Evolutionary conservation across 78 protist species (phyloP).

Genomic region (Dictyostelium brefeldianum): DNA sequence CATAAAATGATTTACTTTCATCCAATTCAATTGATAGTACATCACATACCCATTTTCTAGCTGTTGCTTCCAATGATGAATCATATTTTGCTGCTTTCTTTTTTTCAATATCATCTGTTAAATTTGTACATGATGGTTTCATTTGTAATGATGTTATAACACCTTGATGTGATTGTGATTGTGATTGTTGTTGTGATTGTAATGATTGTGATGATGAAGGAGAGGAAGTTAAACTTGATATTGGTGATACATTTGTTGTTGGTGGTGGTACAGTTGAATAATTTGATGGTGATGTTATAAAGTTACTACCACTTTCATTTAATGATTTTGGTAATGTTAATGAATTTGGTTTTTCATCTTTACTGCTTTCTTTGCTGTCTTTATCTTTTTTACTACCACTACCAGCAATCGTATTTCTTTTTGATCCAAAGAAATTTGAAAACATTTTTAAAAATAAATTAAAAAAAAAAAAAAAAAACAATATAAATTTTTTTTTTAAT

Average conservation of each 20-base stretch:
- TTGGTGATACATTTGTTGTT: background rate
- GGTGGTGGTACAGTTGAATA: background rate
- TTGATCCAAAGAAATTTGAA: constrained; percentile 45
- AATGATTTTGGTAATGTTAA: constrained; percentile 11
- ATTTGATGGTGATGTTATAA: background rate
- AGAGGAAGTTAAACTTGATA: background rate
- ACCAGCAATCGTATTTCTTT: constrained; percentile 34
- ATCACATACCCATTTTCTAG: constrained; percentile 47
- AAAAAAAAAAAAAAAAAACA: no score
- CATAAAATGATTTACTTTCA: background rate
- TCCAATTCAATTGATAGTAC: constrained; percentile 32
- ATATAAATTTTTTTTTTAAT: background rate
- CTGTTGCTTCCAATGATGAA: constrained; percentile 3
- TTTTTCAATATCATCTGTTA: constrained; percentile 38
- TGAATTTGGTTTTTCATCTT: background rate
- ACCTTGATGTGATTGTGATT: background rate
- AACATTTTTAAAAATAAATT: constrained; percentile 10
- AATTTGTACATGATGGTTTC: constrained; percentile 35
- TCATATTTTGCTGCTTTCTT: constrained; percentile 38
- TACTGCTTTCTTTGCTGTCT: background rate
- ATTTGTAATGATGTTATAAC: constrained; percentile 11
- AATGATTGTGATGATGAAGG: background rate
- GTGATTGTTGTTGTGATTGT: background rate
- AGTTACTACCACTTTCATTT: constrained; percentile 10
- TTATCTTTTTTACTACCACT: background rate